phyloP scores from a whole-genome alignment of 345 rosid species.

The Eucalyptus dawsonii region DNA sequence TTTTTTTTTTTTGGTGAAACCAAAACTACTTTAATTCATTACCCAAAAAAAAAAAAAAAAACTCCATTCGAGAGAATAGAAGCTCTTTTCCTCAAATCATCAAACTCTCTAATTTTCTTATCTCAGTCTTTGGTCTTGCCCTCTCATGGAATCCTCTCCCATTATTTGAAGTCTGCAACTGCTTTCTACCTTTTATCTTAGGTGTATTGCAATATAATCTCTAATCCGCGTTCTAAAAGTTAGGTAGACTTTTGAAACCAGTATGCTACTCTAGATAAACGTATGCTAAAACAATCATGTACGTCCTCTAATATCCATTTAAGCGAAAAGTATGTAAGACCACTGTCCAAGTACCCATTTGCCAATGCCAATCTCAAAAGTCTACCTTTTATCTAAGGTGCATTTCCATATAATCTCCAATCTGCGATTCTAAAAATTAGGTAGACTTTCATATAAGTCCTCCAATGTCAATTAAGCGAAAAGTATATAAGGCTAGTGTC shows the following conservation, averaged over 20 bases:
- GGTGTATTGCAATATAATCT: not conserved
- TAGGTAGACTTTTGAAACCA: not conserved
- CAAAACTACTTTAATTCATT: not conserved
- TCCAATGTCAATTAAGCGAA: no score
- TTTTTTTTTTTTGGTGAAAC: no score
- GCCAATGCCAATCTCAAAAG: not conserved
- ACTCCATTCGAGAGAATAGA: not conserved
- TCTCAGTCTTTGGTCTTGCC: not conserved
- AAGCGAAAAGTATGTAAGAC: not conserved
- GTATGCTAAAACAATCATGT: not conserved
- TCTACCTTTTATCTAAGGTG: not conserved
- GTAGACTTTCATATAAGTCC: not conserved
- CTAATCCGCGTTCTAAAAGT: not conserved
- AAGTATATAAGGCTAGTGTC: not conserved
- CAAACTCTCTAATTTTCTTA: not conserved
- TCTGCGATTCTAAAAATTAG: not conserved
- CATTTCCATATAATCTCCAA: not conserved
- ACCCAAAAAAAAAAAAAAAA: not conserved
- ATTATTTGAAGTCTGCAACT: no score
- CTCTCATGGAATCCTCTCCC: not conserved
- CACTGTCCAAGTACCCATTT: not conserved
- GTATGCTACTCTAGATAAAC: not conserved
- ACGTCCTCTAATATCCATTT: not conserved
- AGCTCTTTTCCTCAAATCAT: not conserved
- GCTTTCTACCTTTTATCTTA: not conserved